These are phyloP conservation scores for Cystobasidium ongulense DNA, from an alignment of 768 basidiomycete genomes.

Conservation along the genomic window DNA sequence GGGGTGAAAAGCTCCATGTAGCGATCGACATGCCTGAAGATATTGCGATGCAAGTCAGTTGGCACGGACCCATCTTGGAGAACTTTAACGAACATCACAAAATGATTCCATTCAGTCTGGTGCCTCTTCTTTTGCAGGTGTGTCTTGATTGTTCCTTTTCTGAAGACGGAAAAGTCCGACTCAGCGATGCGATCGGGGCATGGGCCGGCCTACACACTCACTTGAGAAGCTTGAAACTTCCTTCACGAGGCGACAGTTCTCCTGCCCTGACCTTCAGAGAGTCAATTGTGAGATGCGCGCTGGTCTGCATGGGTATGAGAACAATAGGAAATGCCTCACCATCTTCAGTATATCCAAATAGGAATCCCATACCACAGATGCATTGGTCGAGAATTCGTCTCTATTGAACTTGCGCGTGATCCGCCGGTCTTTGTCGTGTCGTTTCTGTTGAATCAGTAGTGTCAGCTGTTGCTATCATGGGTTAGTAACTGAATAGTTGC, in stretches of 20 bases:
- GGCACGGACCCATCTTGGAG: neutral
- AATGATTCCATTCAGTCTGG: neutral
- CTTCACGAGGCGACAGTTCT: neutral
- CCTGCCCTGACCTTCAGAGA: neutral
- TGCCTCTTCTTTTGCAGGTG: neutral
- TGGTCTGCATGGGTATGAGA: neutral
- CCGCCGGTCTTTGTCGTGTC: neutral
- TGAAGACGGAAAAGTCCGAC: neutral
- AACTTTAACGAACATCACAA: neutral
- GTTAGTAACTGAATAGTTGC: neutral
- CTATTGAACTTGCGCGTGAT: conserved; percentile 25
- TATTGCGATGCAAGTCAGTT: neutral
- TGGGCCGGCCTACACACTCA: neutral
- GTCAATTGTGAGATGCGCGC: neutral
- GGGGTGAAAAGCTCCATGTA: conserved; percentile 23
- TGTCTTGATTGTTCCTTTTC: neutral
- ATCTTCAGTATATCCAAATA: neutral
- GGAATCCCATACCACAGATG: neutral
- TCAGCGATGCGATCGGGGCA: neutral
- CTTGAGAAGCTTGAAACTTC: neutral
- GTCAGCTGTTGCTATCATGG: neutral
- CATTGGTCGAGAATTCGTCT: neutral
- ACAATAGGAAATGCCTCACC: neutral
- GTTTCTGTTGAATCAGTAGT: neutral
- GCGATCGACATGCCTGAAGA: conserved; percentile 9